Evolutionary conservation across 1,139 yeast species (phyloP), one percentile per base, ranked within the genome.

Genomic region (Spathaspora sp.): DNA sequence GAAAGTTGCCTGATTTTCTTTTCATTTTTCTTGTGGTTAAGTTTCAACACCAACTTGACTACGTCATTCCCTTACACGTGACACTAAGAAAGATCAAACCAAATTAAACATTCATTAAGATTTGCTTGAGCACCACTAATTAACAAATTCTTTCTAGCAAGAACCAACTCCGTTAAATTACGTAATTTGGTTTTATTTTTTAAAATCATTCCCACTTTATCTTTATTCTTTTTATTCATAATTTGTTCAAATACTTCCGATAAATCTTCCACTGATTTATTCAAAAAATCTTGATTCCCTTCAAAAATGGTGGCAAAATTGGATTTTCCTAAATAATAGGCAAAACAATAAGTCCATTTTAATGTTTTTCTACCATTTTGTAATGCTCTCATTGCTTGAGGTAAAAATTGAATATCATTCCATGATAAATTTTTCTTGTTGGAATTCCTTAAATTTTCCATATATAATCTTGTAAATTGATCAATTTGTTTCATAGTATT

Each of bases 331-430:
- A 89, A 71, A 61, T 84, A 89, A 59, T 70, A 93, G 2, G 89
- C 85, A 60, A 89, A 80, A 5, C 91, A 90, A 65, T 89, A 91
- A 0, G 97, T 84, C 98, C 98, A 93, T 66, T 89, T 88, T 44
- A 93, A 70, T 2, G 91, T 82, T 42, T 83, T 82, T 48, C 98
- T 74, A 2, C 96, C 89, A 47, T 76, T 78, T 34, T 84, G 73
- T 46, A 90, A 68, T 1, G 80, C 77, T 41, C 76, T 74, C 47
- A 86, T 84, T 41, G 93, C 83, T 50, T 86, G 95, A 7, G 84
- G 79, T 44, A 90, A 73, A 60, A 87, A 91, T 58, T 89, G 95
- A 1, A 90, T 86, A 58, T 91, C 97, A 47, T 88, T 88, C 96
- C 97, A 90, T 2, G 95, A 85, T 49, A 89, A 54, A n/a, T 59